Base-by-base conservation (phyloP, 352 stramenopile species). In the Globisporangium cylindrosporum region DNA sequence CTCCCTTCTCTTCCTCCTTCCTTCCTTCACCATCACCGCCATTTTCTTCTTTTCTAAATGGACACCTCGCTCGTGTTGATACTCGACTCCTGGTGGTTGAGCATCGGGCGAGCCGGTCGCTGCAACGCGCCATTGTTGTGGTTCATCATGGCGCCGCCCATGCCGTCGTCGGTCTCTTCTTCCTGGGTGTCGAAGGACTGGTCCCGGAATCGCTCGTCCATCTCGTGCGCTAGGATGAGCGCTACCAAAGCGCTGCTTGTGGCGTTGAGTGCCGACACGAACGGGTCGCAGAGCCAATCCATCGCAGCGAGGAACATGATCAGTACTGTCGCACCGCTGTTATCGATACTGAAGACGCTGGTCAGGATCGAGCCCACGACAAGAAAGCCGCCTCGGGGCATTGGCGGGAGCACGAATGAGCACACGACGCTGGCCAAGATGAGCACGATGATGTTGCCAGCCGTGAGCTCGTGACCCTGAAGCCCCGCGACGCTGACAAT, bases 221-320 rank as follows among this genome's bases (percentile, higher is more conserved):
- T 77, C 56, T 80, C 76, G 48, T 80, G 68, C 0, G 84, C 78
- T 43, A 92, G 62, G 41, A 92, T 72, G 29, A 84, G 64, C 38
- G 77, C 68, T 32, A 92, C 67, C 48, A 92, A 62, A 25, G 76
- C 73, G 62, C 80, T 75, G 62, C 78, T 82, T 32, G 80, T 82
- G 63, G 86, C 73, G 67, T 88, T 90, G 54, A 87, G 68, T 25
- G 67, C 77, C 0, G 78, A 74, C 53, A 88, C 71, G n/a, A 89
- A 73, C 12, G 81, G 84, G 14, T 86, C 77, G 46, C 77, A 81
- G 36, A 92, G 64, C 76, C 78, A 89, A 59, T 89, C 80, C 66
- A 92, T 73, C 1, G 73, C 73, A 10, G 68, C 68, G 24, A 89
- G 66, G 46, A 81, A 85, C 10, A 68, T 63, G 18, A 89, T 20